Base-by-base conservation (phyloP, 352 stramenopile species). In the Phytopythium vexans region DNA sequence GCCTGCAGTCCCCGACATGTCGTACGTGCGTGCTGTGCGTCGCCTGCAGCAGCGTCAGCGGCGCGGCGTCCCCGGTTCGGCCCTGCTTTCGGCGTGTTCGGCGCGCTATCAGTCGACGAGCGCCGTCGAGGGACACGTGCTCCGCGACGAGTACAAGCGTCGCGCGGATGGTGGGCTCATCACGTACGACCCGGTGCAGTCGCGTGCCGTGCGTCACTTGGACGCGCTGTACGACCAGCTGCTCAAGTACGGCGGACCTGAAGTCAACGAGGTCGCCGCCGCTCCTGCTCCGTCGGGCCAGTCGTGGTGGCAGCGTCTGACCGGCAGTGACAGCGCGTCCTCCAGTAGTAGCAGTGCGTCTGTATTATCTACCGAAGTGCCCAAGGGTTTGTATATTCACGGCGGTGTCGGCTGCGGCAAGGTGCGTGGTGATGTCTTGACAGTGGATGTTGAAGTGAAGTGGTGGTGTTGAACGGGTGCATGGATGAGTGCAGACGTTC, bases 331-430 rank as follows among this genome's bases (percentile, higher is more conserved):
- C 1, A 33, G 66, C 8, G 32, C 14, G 21, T 27, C 21, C 21
- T 27, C 21, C 21, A 14, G 15, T 34, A 61, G 14, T 14, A 37
- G 46, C 61, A 8, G 36, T 27, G 15, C 45, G n/a, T 42, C 21
- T 27, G 21, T 27, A 27, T 27, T 27, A 27, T 27, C 21, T 27
- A 39, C 38, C 21, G 41, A 60, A 16, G 70, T 87, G n/a, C 95
- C 95, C 0, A 89, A 94, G 58, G 96, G 97, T 21, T 62, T 99
- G 14, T 99, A 99, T 71, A 65, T 99, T n/a, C 86, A 98, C 56
- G 97, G 97, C 12, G 77, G 88, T 9, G 96, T 99, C 14, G 97
- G 97, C 9, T 97, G 87, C 34, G 97, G 97, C 33, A 99, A 94
- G 71, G 74, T 82, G 52, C 15, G 49, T 33, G 33, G 1, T 48